Percentiles rank a stretch among this genome's conserved stretches.
Conservation (phyloP, 2,329 filamentous ascomycete species). For the Penicillium nordicum region DNA sequence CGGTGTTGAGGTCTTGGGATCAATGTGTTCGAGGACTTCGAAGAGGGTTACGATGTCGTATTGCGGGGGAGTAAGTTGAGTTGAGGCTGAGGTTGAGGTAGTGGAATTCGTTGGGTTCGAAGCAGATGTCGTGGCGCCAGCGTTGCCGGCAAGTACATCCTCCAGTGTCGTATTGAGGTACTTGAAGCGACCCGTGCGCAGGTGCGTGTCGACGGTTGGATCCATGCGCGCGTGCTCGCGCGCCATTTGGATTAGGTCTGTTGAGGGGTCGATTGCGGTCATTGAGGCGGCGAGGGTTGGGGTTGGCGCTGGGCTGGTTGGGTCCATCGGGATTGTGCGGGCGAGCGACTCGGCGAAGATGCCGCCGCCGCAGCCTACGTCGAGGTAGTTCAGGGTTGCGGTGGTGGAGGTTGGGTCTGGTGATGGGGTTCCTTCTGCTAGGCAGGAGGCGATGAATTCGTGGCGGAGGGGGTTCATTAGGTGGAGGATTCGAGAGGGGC, state of each 20-base stretch:
- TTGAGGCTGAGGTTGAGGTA: background rate
- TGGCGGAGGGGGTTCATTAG: slow-evolving; percentile 98
- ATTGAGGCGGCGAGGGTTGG: slow-evolving; percentile 41
- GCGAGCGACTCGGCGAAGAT: slow-evolving; percentile 78
- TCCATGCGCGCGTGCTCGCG: slow-evolving; percentile 71
- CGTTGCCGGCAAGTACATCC: slow-evolving; percentile 28
- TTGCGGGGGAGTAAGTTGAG: slow-evolving; percentile 14
- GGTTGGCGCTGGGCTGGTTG: slow-evolving; percentile 19
- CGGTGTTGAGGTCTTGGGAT: slow-evolving; percentile 70
- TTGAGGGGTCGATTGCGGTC: slow-evolving; percentile 46
- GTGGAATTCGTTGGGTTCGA: background rate
- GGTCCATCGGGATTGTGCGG: slow-evolving; percentile 36
- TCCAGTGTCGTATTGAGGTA: slow-evolving; percentile 80
- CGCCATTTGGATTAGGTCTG: slow-evolving; percentile 58
- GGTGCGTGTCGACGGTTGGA: slow-evolving; percentile 56
- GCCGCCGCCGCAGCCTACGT: slow-evolving; percentile 92
- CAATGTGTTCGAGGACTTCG: slow-evolving; percentile 93
- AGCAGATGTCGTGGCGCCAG: slow-evolving; percentile 1
- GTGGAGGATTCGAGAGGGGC: slow-evolving; percentile 85
- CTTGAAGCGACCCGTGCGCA: slow-evolving; percentile 55
- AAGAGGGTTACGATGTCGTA: slow-evolving; percentile 86
- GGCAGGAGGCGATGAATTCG: slow-evolving; percentile 78
- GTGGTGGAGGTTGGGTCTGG: slow-evolving; percentile 23
- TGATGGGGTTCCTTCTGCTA: slow-evolving; percentile 52
- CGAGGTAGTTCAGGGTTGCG: slow-evolving; percentile 62